Conservation (phyloP, 2,329 filamentous ascomycete species). For the Beauveria sp. region DNA sequence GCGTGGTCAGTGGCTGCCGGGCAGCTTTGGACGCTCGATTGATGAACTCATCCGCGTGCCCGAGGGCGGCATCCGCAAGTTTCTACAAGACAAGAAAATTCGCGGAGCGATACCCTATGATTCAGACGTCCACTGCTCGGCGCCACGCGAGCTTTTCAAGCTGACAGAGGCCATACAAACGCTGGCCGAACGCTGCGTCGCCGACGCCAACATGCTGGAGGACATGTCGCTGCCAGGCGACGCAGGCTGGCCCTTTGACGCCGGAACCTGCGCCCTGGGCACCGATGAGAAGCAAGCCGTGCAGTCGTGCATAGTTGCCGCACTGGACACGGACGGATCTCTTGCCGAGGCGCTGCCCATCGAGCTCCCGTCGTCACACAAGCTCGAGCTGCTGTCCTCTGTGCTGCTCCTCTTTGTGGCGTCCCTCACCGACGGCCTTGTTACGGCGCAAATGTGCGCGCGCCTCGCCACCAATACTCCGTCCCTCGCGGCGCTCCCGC, state of each 20-base stretch:
- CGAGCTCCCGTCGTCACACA: slow-evolving; percentile 55
- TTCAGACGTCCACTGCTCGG: slow-evolving; percentile 62
- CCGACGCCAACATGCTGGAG: slow-evolving; percentile 56
- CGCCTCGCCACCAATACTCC: slow-evolving; percentile 55
- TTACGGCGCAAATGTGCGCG: slow-evolving; percentile 63
- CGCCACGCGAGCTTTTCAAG: slow-evolving; percentile 73
- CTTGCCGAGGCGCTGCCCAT: slow-evolving; percentile 55
- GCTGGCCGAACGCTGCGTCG: slow-evolving; percentile 47
- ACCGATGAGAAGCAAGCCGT: slow-evolving; percentile 20
- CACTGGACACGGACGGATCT: slow-evolving; percentile 62
- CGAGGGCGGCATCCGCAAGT: slow-evolving; percentile 63
- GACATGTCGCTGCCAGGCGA: slow-evolving; percentile 43
- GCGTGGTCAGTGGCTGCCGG: slow-evolving; percentile 69
- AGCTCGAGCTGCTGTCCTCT: slow-evolving; percentile 67
- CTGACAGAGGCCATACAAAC: slow-evolving; percentile 71
- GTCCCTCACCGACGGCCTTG: slow-evolving; percentile 70
- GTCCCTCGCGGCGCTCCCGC: slow-evolving; percentile 21
- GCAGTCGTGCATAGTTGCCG: slow-evolving; percentile 44
- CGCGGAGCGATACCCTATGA: slow-evolving; percentile 46
- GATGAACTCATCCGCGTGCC: slow-evolving; percentile 82
- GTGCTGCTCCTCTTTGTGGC: slow-evolving; percentile 66
- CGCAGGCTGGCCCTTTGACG: slow-evolving; percentile 54
- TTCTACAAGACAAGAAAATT: slow-evolving; percentile 31
- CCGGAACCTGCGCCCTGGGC: slow-evolving; percentile 27
- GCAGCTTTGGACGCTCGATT: slow-evolving; percentile 77